Base-by-base conservation (phyloP, 257 asterid species). In the Thymus mandschuricus region DNA sequence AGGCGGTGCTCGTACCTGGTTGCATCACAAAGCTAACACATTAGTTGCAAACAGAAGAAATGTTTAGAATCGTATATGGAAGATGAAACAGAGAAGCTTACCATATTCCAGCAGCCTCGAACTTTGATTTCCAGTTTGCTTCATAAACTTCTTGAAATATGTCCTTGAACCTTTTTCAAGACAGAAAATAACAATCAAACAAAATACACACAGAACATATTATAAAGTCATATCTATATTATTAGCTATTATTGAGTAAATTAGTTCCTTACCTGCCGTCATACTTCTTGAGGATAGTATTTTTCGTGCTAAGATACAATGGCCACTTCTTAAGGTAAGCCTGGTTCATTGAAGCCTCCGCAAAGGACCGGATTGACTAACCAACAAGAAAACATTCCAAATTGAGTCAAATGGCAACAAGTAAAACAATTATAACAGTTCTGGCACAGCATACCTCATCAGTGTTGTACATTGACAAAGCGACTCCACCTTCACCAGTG, bases 311-410 rank as follows among this genome's bases (percentile, higher is more conserved):
- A 75, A 95, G 98, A 82, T 92, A 95, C 68, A 95, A 81, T 3
- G 99, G 99, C 99, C 99, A 95, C 85, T 92, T 95, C 77, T 92
- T 95, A 88, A 75, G 81, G 75, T 78, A 87, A 6, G 98, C 99
- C 49, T 84, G 80, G 83, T 74, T 90, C 99, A 95, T 92, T 45
- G 99, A 95, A 80, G 99, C 91, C 21, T 95, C 98, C 35, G 96
- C 98, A 74, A 95, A 95, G 54, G 98, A 70, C 72, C 71, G 84
- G 72, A 95, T 87, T 15, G 98, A 95, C 99, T 95, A 82, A 64
- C 56, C 70, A 64, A 72, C 70, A 77, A 69, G 68, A 13, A 68
- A 27, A 63, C 49, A 73, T 65, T 13, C 28, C 10, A 68, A 69
- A 60, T 52, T 6, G 60, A 73, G 62, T 77, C 52, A 74, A 54